These are phyloP conservation scores for Gynochthodes officinalis DNA, from an alignment of 257 asterid species.

Conservation along the genomic window DNA sequence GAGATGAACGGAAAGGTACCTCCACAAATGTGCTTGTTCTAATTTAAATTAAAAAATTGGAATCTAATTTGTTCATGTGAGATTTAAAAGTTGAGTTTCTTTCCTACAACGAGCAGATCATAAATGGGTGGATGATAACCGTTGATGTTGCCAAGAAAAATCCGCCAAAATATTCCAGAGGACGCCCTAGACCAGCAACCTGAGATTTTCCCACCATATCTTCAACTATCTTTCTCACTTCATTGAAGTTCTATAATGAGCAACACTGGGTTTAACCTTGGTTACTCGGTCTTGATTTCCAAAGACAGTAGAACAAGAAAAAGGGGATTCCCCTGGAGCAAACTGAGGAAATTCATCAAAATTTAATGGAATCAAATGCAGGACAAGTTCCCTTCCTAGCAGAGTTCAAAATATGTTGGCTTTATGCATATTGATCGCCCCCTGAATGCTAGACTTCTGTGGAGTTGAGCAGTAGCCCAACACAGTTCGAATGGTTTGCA, in stretches of 20 bases:
- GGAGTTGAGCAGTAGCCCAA: neutral
- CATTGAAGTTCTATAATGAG: neutral
- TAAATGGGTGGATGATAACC: constrained; percentile 98
- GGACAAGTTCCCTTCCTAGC: neutral
- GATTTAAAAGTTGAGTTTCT: constrained; percentile 5
- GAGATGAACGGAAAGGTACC: constrained; percentile 96
- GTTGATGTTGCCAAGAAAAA: constrained; percentile 78
- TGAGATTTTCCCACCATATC: constrained; percentile 23
- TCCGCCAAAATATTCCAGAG: constrained; percentile 63
- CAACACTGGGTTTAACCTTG: constrained; percentile 1
- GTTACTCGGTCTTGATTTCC: neutral
- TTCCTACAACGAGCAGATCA: constrained; percentile 50
- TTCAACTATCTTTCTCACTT: neutral
- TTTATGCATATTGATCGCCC: neutral
- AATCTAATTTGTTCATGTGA: neutral
- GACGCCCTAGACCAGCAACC: constrained; percentile 38
- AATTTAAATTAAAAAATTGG: neutral
- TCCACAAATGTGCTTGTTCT: constrained; percentile 6
- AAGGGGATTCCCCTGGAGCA: neutral
- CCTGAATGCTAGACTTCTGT: neutral
- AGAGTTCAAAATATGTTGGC: neutral
- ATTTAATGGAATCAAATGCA: neutral
- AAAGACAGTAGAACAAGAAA: neutral
- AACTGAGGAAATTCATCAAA: neutral
- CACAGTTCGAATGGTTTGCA: neutral